Evolutionary conservation across 805 yeast genomes (phyloP), one percentile per base, ranked within the genome.

Genomic region (Schwanniomyces sp.): DNA sequence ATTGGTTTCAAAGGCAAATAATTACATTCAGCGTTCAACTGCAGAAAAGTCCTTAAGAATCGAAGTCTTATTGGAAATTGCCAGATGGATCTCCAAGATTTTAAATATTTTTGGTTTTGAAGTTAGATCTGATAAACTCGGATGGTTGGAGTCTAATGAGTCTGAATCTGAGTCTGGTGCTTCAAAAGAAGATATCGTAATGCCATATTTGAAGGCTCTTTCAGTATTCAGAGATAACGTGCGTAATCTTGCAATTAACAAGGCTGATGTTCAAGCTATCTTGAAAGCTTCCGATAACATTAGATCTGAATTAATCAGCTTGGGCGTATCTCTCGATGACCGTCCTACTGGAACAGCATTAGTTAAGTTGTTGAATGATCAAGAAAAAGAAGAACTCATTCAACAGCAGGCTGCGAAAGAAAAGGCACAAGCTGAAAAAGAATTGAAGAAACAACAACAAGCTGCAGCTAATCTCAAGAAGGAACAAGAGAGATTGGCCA

Each of bases 281-380:
- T 74, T 94, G 41, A 69, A 73, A n/a, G 81, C 88, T 4, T 79
- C 91, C 48, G 99, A 94, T 66, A 65, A 72, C 6, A 66, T 94
- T 18, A 81, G 99, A 58, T 67, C 78, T 14, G 94, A 86, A 34
- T 70, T 94, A 55, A 70, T 90, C 50, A 77, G 81, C 24, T 70
- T 91, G 51, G 94, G 95, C 26, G 86, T 94, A 37, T 82, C 95
- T 1, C 73, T 94, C 46, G 98, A 92, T 63, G 99, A 94, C 67
- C 82, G 97, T 59, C 76, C 83, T 5, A 86, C 79, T 50, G 91
- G 85, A 2, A 78, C 84, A n/a, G 91, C 97, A 0, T 76, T 94
- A 50, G 78, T 94, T 40, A 94, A 94, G 67, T 86, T 92, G 57
- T 73, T 94, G 53, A 83, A 80, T 45, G 80, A 72, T 7, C 77